Evolutionary conservation across 306 rosid genomes (phyloP).

Genomic region (apple (Malus domestica)): DNA sequence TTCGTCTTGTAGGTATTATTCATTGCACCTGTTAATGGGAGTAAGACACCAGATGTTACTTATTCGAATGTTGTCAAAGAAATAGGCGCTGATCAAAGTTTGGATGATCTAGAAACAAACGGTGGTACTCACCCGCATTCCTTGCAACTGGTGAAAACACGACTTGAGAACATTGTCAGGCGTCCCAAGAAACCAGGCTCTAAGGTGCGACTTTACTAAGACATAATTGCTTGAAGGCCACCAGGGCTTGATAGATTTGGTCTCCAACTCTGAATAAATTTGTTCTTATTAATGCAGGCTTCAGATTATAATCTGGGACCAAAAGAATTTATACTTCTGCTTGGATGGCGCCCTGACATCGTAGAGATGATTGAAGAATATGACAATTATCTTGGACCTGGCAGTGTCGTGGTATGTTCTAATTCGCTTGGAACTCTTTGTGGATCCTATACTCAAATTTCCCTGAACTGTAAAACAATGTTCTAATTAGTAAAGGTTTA

Average conservation of each 20-base stretch:
- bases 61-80: conserved; percentile 25
- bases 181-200: conserved; percentile 64
- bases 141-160: conserved; percentile 34
- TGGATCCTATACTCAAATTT: not conserved
- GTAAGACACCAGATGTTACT: conserved; percentile 21
- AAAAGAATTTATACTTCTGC: conserved; percentile 74
- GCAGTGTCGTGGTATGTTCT: conserved; percentile 74
- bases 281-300: conserved; percentile 36
- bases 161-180: conserved; percentile 51
- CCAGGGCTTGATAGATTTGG: not conserved
- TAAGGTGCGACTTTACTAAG: conserved; percentile 45
- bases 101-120: conserved; percentile 42
- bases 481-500: not conserved
- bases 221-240: conserved; percentile 1
- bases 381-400: conserved; percentile 96
- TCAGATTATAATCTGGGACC: conserved; percentile 72
- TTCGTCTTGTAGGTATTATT: conserved; percentile 53
- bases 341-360: conserved; percentile 85
- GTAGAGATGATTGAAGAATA: conserved; percentile 89
- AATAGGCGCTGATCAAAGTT: conserved; percentile 26
- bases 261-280: not conserved
- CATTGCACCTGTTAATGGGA: conserved; percentile 58
- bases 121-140: conserved; percentile 16
- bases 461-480: not conserved
- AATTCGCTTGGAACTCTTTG: conserved; percentile 3